Conservation (phyloP, 495 filamentous ascomycete genomes). For the Lepidopterella palustris region DNA sequence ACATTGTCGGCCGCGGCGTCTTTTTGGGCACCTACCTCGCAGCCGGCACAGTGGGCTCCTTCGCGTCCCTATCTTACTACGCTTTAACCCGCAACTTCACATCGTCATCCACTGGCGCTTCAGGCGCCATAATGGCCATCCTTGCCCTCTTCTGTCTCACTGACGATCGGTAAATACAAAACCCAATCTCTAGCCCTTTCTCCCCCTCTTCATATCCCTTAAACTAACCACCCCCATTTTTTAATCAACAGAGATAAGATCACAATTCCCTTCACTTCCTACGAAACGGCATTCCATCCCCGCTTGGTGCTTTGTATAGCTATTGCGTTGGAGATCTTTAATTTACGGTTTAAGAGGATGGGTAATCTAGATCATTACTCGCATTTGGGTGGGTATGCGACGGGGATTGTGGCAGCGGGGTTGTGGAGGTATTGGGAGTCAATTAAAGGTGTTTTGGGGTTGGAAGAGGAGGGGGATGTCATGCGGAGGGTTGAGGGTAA, state of each 20-base stretch:
- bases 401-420: not conserved
- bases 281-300: not conserved
- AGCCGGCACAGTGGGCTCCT: constrained; percentile 57
- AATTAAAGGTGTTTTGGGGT: not conserved
- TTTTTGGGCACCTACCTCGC: constrained; percentile 75
- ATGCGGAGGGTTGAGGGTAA: not conserved
- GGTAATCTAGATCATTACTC: not conserved
- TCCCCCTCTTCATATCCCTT: not conserved
- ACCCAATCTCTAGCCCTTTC: not conserved
- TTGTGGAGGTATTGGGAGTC: not conserved
- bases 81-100: not conserved
- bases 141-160: not conserved
- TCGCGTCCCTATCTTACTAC: constrained; percentile 5
- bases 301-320: not conserved
- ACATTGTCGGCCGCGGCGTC: constrained; percentile 77
- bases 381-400: not conserved
- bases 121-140: constrained; percentile 1
- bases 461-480: not conserved
- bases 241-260: not conserved
- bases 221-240: not conserved
- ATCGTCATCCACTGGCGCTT: not conserved
- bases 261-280: not conserved
- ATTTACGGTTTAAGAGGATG: not conserved
- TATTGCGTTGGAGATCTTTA: not conserved
- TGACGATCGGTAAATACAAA: not conserved